phyloP scores from a whole-genome alignment of 1,139 yeast genomes.

The Suhomyces maxii region DNA sequence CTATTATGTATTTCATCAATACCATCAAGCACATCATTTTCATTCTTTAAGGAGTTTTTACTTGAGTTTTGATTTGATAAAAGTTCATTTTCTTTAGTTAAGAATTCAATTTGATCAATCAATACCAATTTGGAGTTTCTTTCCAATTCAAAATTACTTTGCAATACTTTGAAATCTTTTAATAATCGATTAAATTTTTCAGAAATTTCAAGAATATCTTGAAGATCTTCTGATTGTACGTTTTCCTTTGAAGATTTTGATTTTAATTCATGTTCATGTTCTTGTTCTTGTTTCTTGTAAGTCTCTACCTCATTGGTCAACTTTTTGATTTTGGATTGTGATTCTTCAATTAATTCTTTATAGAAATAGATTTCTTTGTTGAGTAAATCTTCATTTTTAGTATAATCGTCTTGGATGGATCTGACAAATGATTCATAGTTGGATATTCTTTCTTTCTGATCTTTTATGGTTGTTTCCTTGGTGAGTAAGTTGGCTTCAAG shows the following conservation, averaged over 20 bases:
- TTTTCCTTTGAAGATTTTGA: not conserved
- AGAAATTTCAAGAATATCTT: conserved; percentile 16
- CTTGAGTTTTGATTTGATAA: conserved; percentile 17
- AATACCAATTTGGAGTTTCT: conserved; percentile 52
- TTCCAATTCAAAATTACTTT: conserved; percentile 47
- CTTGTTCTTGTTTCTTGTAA: conserved; percentile 12
- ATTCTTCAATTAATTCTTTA: conserved; percentile 33
- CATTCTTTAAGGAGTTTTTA: conserved; percentile 12
- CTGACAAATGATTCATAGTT: conserved; percentile 25
- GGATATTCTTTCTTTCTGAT: conserved; percentile 20
- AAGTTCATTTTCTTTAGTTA: conserved; percentile 42
- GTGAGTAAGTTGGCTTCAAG: conserved; percentile 24
- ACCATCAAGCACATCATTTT: conserved; percentile 11
- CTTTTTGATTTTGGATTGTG: conserved; percentile 30
- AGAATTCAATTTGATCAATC: conserved; percentile 55
- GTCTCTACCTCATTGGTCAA: conserved; percentile 23
- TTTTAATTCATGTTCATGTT: conserved; percentile 8
- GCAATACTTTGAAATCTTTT: conserved; percentile 40
- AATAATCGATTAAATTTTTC: conserved; percentile 33
- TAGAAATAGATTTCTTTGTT: conserved; percentile 33
- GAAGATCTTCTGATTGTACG: conserved; percentile 10
- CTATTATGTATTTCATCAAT: conserved; percentile 13
- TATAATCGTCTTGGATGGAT: conserved; percentile 21
- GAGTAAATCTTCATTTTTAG: conserved; percentile 29
- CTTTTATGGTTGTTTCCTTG: conserved; percentile 20